Percentiles rank a stretch among this genome's conserved stretches.
phyloP scores from a whole-genome alignment of 768 basidiomycete species.

The Cystobasidium onofrii region DNA sequence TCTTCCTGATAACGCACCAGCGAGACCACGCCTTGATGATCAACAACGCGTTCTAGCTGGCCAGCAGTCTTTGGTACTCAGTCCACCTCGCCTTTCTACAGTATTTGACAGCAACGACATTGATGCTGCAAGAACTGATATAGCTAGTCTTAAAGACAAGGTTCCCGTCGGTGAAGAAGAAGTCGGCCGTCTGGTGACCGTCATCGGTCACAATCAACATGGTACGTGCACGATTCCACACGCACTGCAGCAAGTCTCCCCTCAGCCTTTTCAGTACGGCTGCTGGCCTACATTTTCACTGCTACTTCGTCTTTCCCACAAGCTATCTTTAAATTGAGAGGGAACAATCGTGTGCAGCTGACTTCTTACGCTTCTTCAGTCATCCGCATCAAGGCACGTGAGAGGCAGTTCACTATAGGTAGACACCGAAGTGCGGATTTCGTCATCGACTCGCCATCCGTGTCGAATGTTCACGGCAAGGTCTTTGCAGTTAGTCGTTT shows the following conservation, averaged over 20 bases:
- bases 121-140: background rate
- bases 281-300: too few species aligned
- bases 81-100: background rate
- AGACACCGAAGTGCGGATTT: conserved; percentile 1
- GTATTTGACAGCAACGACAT: background rate
- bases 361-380: background rate
- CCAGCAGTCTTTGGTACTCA: background rate
- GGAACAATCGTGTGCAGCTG: too few species aligned
- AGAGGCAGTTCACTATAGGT: background rate
- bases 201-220: background rate
- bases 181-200: conserved; percentile 4
- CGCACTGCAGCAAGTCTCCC: too few species aligned
- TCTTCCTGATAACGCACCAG: background rate
- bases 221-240: background rate
- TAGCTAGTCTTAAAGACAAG: conserved; percentile 4
- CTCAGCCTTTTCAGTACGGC: too few species aligned
- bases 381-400: background rate
- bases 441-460: background rate
- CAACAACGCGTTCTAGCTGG: background rate
- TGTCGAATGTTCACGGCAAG: conserved; percentile 10
- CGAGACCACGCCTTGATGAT: background rate
- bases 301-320: too few species aligned
- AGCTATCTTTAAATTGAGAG: too few species aligned
- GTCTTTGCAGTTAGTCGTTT: conserved; percentile 1
- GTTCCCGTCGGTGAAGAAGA: background rate